Percentiles rank a stretch among this genome's conserved stretches.
phyloP scores from a whole-genome alignment of 1,284 basidiomycete species.

The Stereum hirsutum region DNA sequence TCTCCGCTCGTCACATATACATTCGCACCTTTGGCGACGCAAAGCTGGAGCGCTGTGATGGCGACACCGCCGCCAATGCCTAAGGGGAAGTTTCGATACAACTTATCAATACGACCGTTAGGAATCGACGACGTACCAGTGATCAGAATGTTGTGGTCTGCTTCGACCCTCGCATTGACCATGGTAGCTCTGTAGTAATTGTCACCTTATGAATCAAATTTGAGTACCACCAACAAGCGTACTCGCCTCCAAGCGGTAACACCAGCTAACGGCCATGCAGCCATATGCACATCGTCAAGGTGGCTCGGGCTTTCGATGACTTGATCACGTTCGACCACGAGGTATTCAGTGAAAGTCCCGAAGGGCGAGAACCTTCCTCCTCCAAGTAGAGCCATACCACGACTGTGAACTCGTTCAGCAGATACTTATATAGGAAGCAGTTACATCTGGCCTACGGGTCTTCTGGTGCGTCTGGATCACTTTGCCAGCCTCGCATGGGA shows the following conservation, averaged over 20 bases:
- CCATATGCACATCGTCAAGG: conserved; percentile 60
- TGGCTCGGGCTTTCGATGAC: conserved; percentile 63
- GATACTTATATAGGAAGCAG: conserved; percentile 5
- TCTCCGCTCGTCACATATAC: conserved; percentile 81
- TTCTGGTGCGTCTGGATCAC: conserved; percentile 52
- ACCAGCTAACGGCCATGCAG: conserved; percentile 71
- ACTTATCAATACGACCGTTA: conserved; percentile 45
- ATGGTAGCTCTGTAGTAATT: conserved; percentile 48
- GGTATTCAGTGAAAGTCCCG: conserved; percentile 75
- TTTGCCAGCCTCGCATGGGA: conserved; percentile 72
- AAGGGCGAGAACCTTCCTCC: conserved; percentile 39
- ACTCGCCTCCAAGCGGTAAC: conserved; percentile 77
- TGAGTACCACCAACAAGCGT: background rate
- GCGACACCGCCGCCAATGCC: conserved; percentile 83
- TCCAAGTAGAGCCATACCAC: conserved; percentile 53
- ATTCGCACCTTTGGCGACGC: conserved; percentile 66
- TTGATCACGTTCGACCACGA: conserved; percentile 63
- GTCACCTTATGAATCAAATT: background rate
- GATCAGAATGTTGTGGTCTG: conserved; percentile 71
- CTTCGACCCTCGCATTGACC: conserved; percentile 55
- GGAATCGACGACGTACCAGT: too few species aligned
- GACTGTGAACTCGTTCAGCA: background rate
- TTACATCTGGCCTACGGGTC: conserved; percentile 16
- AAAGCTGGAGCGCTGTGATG: conserved; percentile 68
- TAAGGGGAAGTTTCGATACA: conserved; percentile 73